Percentiles rank a stretch among this genome's conserved stretches.
Evolutionary conservation across 805 yeast genomes (phyloP).

Genomic region (Ogataea parapolymorpha): DNA sequence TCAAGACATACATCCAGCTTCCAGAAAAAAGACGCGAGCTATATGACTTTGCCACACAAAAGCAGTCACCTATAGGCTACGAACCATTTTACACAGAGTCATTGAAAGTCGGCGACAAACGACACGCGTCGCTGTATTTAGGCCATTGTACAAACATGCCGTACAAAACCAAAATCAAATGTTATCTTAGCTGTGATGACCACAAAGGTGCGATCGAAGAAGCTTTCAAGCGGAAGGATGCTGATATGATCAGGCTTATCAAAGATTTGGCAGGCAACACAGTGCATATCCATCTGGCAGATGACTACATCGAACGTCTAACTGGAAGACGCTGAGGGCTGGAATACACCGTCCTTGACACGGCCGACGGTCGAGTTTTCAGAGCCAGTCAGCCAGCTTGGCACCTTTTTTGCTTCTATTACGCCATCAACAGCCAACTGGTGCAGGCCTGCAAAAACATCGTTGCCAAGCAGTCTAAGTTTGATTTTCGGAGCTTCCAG

Average conservation of each 20-base stretch:
- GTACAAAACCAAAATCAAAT: conserved; percentile 44
- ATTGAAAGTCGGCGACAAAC: conserved; percentile 48
- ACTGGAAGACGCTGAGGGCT: conserved; percentile 20
- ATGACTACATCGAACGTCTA: conserved; percentile 24
- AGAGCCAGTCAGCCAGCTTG: conserved; percentile 80
- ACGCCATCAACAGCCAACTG: conserved; percentile 52
- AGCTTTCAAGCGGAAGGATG: conserved; percentile 44
- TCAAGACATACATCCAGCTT: conserved; percentile 44
- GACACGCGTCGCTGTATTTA: conserved; percentile 61
- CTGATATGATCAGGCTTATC: conserved; percentile 30
- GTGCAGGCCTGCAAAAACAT: conserved; percentile 76
- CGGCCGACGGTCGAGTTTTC: conserved; percentile 53
- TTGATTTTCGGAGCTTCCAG: conserved; percentile 20
- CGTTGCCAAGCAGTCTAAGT: conserved; percentile 55
- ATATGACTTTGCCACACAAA: conserved; percentile 46
- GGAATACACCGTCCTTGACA: conserved; percentile 38
- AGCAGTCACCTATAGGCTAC: conserved; percentile 70
- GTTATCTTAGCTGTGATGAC: conserved; percentile 53
- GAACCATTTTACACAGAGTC: conserved; percentile 58
- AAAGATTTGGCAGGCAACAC: conserved; percentile 23
- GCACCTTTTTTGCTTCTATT: conserved; percentile 54
- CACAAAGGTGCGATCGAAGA: conserved; percentile 47
- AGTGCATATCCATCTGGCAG: conserved; percentile 19
- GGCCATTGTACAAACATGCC: conserved; percentile 44
- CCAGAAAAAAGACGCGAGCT: conserved; percentile 53